phyloP scores from a whole-genome alignment of 441 rosid genomes.

The Codiaeum variegatum region DNA sequence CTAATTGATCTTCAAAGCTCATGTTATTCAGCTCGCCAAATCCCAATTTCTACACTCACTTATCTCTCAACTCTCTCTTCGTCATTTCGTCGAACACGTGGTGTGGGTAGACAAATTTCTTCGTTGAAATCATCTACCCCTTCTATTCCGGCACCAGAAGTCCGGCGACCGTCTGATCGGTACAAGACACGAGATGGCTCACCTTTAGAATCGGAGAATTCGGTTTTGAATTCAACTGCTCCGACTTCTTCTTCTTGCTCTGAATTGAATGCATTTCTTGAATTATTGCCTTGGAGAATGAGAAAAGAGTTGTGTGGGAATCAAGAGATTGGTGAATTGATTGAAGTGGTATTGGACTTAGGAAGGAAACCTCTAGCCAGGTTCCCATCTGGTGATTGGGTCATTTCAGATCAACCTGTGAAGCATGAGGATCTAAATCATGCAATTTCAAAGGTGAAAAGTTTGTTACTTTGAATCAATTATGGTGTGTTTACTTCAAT shows the following conservation, averaged over 20 bases:
- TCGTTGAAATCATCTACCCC: constrained; percentile 38
- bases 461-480: too few relatives aligned
- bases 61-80: constrained; percentile 45
- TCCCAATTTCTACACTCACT: constrained; percentile 43
- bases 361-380: constrained; percentile 88
- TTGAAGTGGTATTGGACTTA: constrained; percentile 89
- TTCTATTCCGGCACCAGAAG: constrained; percentile 40
- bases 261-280: constrained; percentile 70
- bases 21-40: constrained; percentile 48
- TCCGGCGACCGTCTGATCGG: constrained; percentile 55
- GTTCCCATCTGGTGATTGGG: constrained; percentile 96
- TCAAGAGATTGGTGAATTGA: constrained; percentile 54
- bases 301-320: constrained; percentile 52
- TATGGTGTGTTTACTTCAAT: too few relatives aligned
- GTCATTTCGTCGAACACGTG: constrained; percentile 57
- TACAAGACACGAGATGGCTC: constrained; percentile 39
- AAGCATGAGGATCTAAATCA: constrained; percentile 62
- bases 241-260: constrained; percentile 23
- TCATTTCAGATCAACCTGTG: constrained; percentile 62
- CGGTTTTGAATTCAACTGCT: constrained; percentile 24
- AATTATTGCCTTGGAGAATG: constrained; percentile 63
- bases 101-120: constrained; percentile 38
- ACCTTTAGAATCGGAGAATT: constrained; percentile 28
- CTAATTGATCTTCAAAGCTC: constrained; percentile 72
- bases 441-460: constrained; percentile 81